These are phyloP conservation scores for Metrosideros polymorpha DNA, from an alignment of 441 rosid species.

Conservation along the genomic window DNA sequence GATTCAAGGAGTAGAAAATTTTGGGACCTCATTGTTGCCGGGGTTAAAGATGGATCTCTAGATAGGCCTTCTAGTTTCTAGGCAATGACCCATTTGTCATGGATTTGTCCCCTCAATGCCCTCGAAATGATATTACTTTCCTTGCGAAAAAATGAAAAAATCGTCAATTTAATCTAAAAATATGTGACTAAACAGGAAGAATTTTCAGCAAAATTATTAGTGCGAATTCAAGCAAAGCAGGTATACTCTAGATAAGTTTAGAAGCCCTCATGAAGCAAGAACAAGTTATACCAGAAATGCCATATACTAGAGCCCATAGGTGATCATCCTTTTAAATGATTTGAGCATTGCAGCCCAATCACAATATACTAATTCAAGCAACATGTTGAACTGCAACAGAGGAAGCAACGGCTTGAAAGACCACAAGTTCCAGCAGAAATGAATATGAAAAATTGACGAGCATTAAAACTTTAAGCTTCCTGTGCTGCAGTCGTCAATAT, in stretches of 20 bases:
- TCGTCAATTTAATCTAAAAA: background rate
- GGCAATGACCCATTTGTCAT: background rate
- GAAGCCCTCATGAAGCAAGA: background rate
- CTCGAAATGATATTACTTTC: background rate
- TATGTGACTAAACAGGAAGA: background rate
- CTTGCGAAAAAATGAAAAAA: background rate
- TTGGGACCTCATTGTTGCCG: background rate
- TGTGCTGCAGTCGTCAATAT: background rate
- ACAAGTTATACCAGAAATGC: background rate
- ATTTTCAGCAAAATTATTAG: background rate
- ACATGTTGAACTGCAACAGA: background rate
- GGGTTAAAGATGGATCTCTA: background rate
- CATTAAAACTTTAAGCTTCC: background rate
- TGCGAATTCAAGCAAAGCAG: background rate
- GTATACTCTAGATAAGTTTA: background rate
- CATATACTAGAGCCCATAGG: background rate
- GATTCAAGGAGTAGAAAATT: background rate
- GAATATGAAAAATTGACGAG: background rate
- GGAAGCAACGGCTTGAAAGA: background rate
- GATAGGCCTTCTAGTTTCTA: background rate
- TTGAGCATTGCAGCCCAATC: background rate
- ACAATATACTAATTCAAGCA: background rate
- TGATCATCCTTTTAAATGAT: background rate
- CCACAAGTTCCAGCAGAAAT: background rate
- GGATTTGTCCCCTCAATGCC: background rate